Conservation (phyloP, 257 asterid genomes). For the Salvia splendens region DNA sequence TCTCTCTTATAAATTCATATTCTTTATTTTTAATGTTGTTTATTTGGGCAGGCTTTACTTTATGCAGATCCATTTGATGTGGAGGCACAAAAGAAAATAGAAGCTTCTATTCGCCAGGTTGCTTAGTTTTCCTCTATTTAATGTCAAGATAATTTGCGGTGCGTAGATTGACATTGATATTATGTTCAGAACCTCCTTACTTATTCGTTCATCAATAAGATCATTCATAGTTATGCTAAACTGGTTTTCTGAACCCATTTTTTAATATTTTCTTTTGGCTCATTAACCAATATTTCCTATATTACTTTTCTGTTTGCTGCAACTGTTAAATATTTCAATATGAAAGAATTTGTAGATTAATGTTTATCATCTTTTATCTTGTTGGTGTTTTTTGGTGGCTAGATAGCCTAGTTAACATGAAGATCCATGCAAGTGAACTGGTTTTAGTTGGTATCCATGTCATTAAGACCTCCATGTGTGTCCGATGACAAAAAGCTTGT, state of each 20-base stretch:
- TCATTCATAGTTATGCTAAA: not conserved
- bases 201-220: slow-evolving; percentile 20
- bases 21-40: not conserved
- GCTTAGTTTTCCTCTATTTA: slow-evolving; percentile 28
- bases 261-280: not conserved
- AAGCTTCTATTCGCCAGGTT: slow-evolving; percentile 92
- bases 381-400: slow-evolving; percentile 1
- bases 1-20: not conserved
- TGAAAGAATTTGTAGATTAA: not conserved
- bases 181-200: not conserved
- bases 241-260: not conserved
- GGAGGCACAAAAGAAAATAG: slow-evolving; percentile 96
- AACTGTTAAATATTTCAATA: not conserved
- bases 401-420: slow-evolving; percentile 9
- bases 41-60: slow-evolving; percentile 61
- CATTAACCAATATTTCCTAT: not conserved
- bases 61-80: slow-evolving; percentile 99
- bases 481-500: slow-evolving; percentile 3
- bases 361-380: slow-evolving; percentile 12
- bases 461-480: not conserved
- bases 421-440: slow-evolving; percentile 19
- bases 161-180: slow-evolving; percentile 18
- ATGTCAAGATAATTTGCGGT: slow-evolving; percentile 22
- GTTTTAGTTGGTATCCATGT: slow-evolving; percentile 18
- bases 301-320: not conserved